Conservation (phyloP, 2,329 filamentous ascomycete genomes). For the Pyrenophora graminea region DNA sequence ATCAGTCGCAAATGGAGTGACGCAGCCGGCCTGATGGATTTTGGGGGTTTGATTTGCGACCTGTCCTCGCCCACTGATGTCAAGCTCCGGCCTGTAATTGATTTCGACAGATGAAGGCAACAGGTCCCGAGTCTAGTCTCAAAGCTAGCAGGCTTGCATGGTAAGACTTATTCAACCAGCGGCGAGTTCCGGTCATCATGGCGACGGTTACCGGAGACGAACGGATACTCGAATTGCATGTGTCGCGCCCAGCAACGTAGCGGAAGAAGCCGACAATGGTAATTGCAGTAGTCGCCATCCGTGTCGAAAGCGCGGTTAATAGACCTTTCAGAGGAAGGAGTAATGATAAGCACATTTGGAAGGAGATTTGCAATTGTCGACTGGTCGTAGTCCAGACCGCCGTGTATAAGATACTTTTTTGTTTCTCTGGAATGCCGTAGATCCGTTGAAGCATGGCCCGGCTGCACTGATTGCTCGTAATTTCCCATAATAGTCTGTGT, state of each 20-base stretch:
- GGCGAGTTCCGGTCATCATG: slow-evolving; percentile 1
- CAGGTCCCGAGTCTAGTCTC: background rate
- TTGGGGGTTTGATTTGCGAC: background rate
- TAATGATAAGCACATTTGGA: no score
- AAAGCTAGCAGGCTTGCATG: background rate
- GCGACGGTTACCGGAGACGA: background rate
- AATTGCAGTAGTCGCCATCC: background rate
- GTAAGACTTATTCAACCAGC: background rate
- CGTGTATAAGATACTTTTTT: background rate
- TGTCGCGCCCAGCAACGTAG: background rate
- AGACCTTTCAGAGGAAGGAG: no score
- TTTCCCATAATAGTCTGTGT: slow-evolving; percentile 1
- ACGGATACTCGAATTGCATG: background rate
- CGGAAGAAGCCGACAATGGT: background rate
- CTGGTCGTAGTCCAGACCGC: no score
- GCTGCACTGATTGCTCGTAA: background rate
- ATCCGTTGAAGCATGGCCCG: background rate
- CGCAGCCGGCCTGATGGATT: background rate
- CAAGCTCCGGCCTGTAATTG: background rate
- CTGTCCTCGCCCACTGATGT: background rate
- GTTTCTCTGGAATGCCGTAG: background rate
- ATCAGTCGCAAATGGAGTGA: no score
- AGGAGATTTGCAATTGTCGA: no score
- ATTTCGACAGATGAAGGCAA: background rate
- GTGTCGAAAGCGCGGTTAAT: no score